These are phyloP conservation scores for rapeseed (Brassica napus) DNA, from an alignment of 345 rosid species.

Conservation along the genomic window Da-Ae NC_063452.1:61899001-61899500, in stretches of 20 bases:
- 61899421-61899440: conserved; percentile 63
- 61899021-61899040: conserved; percentile 53
- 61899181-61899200: conserved; percentile 57
- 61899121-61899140: neutral
- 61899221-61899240: conserved; percentile 44
- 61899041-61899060: conserved; percentile 51
- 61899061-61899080: conserved; percentile 59
- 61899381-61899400: conserved; percentile 27
- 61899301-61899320: conserved; percentile 47
- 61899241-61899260: conserved; percentile 40
- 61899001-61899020: conserved; percentile 30
- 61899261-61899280: conserved; percentile 55
- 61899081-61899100: conserved; percentile 44
- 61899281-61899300: conserved; percentile 43
- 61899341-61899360: conserved; percentile 38
- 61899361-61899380: conserved; percentile 24
- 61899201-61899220: conserved; percentile 60
- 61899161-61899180: conserved; percentile 55
- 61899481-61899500: conserved; percentile 50
- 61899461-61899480: conserved; percentile 65
- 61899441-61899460: conserved; percentile 59
- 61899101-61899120: conserved; percentile 53
- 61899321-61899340: conserved; percentile 47
- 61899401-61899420: conserved; percentile 54
- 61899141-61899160: conserved; percentile 43